Evolutionary conservation across 768 basidiomycete genomes (phyloP), one percentile per base, ranked within the genome.

Genomic region (Grammothele lineata): DNA sequence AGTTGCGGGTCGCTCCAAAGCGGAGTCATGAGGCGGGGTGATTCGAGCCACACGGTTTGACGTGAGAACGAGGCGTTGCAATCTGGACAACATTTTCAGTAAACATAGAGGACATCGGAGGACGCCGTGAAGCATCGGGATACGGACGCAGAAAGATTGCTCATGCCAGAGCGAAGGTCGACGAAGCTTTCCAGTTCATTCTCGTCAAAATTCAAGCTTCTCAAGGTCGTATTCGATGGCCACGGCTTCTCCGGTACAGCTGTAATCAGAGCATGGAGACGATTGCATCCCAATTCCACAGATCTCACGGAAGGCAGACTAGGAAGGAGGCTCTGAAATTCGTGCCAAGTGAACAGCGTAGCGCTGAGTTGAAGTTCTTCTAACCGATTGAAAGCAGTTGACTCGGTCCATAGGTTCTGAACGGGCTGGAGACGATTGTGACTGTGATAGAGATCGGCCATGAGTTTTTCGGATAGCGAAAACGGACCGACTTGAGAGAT

Each of bases 281-380:
- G 57, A 59, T 92, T 92, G 66, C 84, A 79, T 10, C 87, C 90
- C 54, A 87, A 62, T 66, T 92, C 87, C 12, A 89, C 67, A 3
- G 70, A 56, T 30, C 65, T 66, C 32, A 88, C 66, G 27, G 59
- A 65, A 3, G 80, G 77, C 78, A 88, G 83, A 51, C 66, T 62
- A 10, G 61, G 55, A 24, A 72, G 73, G 39, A 81, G 62, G n/a
- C 55, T 50, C 51, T 71, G 65, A 62, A 88, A 78, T 54, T 87
- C 83, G 40, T 64, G 59, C 89, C 92, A 95, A 34, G 76, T 72
- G 43, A 82, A 75, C 42, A 86, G 70, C 3, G 88, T 91, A 34
- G 66, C 75, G 60, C 86, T 92, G 26, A 95, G 66, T 48, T 88
- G 83, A 32, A 93, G 64, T 55, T 91, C 86, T 32, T 64, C 69